Base-by-base conservation (phyloP, 2,329 filamentous ascomycete genomes). In the Penicillium crustosum region DNA sequence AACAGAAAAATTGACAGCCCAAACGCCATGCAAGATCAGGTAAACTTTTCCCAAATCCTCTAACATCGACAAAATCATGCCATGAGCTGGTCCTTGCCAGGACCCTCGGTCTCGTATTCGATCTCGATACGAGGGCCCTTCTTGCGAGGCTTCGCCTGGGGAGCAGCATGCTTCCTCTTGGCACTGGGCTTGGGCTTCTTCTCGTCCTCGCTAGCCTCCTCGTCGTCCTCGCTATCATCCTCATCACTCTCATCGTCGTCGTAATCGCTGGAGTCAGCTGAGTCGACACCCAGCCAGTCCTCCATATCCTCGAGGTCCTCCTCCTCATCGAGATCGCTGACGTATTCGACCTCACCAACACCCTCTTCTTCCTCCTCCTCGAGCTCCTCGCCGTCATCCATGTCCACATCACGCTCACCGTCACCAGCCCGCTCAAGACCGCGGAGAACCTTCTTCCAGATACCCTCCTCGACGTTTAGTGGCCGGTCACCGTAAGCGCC, bases 391-490 rank as follows among this genome's bases (percentile, higher is more conserved):
- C 93, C 93, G 66, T 93, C 87, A 73, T 97, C 93, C 73, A 94
- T 76, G 74, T 97, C 93, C 78, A 92, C 86, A 73, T 97, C 93
- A 54, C 91, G 82, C 63, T 85, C 82, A 44, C 89, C 93, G 69
- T 95, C 87, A 58, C 93, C 93, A 67, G 89, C 89, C 66, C 89
- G 85, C 83, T 99, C 94, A 76, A 99, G 82, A 4, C 91, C 91
- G 61, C 88, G 87, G 67, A 99, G 86, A 8, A 99, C 94, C 83
- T 93, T 96, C 84, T 95, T 95, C 94, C 94, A 99, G 61, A 99
- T 91, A 15, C 85, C 83, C 75, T 97, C 92, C 75, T 95, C 94
- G 51, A 96, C 93, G 73, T 99, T 99, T 64, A 99, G 82, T 42
- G 94, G 94, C 73, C 91, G 86, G 68, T 97, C 93, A 54, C 94